Evolutionary conservation across 805 yeast genomes (phyloP).

Genomic region (Ogataea saltuana): DNA sequence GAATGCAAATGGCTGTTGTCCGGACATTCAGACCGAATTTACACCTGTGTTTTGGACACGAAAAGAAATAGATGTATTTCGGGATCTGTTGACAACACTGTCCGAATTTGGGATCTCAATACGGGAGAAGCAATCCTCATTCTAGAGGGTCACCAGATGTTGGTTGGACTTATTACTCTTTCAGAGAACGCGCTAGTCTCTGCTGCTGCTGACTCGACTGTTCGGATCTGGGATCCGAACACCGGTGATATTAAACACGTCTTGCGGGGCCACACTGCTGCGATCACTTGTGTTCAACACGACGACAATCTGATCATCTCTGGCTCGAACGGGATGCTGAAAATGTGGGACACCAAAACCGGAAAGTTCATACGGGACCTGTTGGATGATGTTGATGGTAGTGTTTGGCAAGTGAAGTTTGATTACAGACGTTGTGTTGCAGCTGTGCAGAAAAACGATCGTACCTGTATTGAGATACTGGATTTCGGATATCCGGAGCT

Average conservation of each 20-base stretch:
- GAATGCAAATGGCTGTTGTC: slow-evolving; percentile 69
- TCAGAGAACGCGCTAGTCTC: slow-evolving; percentile 78
- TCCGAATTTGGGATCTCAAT: slow-evolving; percentile 85
- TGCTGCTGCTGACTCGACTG: slow-evolving; percentile 93
- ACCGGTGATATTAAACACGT: slow-evolving; percentile 65
- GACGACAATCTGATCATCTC: slow-evolving; percentile 82
- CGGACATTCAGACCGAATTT: slow-evolving; percentile 87
- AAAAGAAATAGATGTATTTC: slow-evolving; percentile 79
- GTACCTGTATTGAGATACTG: slow-evolving; percentile 78
- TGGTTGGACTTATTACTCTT: slow-evolving; percentile 84
- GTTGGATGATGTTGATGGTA: slow-evolving; percentile 71
- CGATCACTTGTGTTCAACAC: slow-evolving; percentile 92
- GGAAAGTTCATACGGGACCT: slow-evolving; percentile 78
- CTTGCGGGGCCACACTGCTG: slow-evolving; percentile 78
- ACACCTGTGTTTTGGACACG: slow-evolving; percentile 82
- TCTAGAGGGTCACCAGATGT: slow-evolving; percentile 82
- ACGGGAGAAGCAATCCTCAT: slow-evolving; percentile 70
- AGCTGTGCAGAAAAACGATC: slow-evolving; percentile 73
- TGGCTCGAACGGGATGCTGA: slow-evolving; percentile 85
- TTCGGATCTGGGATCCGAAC: slow-evolving; percentile 90
- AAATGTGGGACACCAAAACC: slow-evolving; percentile 80
- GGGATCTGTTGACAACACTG: slow-evolving; percentile 87
- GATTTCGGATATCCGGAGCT: slow-evolving; percentile 59
- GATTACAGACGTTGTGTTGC: slow-evolving; percentile 84
- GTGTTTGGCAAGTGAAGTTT: slow-evolving; percentile 93